Evolutionary conservation across 2,329 filamentous ascomycete genomes (phyloP), one percentile per base, ranked within the genome.

Genomic region (Fusarium sambucinum): DNA sequence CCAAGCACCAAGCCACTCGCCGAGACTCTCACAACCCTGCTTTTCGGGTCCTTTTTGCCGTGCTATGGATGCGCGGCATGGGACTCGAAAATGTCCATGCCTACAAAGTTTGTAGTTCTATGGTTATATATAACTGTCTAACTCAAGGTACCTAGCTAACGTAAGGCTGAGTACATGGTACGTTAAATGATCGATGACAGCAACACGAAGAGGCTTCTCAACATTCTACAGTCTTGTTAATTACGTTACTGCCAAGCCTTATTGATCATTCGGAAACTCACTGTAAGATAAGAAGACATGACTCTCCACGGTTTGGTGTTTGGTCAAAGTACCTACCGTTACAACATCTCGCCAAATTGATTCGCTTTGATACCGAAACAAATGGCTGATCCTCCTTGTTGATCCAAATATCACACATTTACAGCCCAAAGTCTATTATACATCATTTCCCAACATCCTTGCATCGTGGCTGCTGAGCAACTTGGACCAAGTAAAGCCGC

Each of bases 1-100:
- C 73, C 73, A 74, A 74, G 73, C 68, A 62, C 73, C 69, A 74
- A 74, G 73, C 73, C 73, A 74, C 72, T 63, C 55, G 72, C 72
- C 72, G 70, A 74, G 72, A 63, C 71, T 55, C 40, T 57, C 63
- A 54, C 51, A 73, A 71, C 70, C 72, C 72, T 74, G 72, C 63
- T 73, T 70, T 41, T 72, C 72, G 69, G 71, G 52, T 66, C 61
- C 57, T 55, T 59, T 58, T 60, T 72, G 67, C 67, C 67, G 67
- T 70, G 41, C 48, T 55, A 60, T 57, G 60, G 59, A 64, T 53
- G 54, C 37, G 46, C 38, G 46, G 50, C 65, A 52, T 66, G 66
- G 33, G 32, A 48, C 48, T 46, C 40, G 40, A 65, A 51, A 27
- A 50, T 47, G 40, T 48, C 47, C n/a, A 51, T 40, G 47, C 38